phyloP scores from a whole-genome alignment of 306 rosid genomes.

The Quercus wislizeni region DNA sequence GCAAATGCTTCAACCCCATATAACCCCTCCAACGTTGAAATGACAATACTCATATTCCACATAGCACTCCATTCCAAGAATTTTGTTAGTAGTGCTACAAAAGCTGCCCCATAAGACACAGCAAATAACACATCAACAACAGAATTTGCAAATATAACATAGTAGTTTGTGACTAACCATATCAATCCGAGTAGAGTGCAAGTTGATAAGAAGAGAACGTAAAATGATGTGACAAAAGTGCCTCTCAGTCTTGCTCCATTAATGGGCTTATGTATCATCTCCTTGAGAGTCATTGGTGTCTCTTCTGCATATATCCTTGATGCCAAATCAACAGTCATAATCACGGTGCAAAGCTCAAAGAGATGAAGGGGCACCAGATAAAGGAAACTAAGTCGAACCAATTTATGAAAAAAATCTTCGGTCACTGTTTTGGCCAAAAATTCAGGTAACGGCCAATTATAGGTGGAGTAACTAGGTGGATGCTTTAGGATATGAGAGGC shows the following conservation, averaged over 20 bases:
- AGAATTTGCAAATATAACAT: not conserved
- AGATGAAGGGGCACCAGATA: conserved; percentile 41
- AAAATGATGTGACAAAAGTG: conserved; percentile 36
- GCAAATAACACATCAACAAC: not conserved
- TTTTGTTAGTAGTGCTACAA: conserved; percentile 25
- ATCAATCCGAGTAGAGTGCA: conserved; percentile 27
- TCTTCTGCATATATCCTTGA: conserved; percentile 32
- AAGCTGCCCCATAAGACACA: conserved; percentile 12
- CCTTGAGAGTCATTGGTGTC: conserved; percentile 25
- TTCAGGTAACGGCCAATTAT: not conserved
- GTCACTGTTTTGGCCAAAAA: not conserved
- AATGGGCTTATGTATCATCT: conserved; percentile 32
- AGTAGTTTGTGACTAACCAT: not conserved
- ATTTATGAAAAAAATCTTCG: conserved; percentile 6
- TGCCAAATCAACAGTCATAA: conserved; percentile 31
- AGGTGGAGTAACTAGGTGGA: not conserved
- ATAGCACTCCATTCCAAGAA: not conserved
- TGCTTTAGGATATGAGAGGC: conserved; percentile 11
- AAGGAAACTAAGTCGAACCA: conserved; percentile 34
- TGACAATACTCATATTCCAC: conserved; percentile 59
- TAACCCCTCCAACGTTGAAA: conserved; percentile 48
- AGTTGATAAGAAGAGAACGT: conserved; percentile 22
- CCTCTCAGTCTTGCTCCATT: conserved; percentile 29
- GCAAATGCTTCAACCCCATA: conserved; percentile 44
- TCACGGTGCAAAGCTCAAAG: conserved; percentile 30